phyloP scores from a whole-genome alignment of 1,139 yeast species.

The Kurtzmaniella quercitrusa region DNA sequence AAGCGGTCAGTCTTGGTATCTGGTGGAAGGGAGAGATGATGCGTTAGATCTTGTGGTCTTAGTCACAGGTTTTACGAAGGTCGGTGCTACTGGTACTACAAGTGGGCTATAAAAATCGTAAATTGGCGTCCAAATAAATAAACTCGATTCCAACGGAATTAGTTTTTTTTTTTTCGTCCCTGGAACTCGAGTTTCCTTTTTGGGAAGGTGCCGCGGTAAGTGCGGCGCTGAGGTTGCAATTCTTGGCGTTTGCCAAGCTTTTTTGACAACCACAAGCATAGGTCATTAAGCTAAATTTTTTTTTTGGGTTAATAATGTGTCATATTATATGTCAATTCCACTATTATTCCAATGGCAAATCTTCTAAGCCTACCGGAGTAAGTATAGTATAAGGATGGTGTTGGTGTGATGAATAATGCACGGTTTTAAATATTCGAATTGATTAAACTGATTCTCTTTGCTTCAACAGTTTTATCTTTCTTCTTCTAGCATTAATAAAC shows the following conservation, averaged over 20 bases:
- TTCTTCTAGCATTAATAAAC: conserved; percentile 93
- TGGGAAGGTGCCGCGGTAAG: background rate
- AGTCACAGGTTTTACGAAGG: background rate
- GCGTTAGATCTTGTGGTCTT: too few species aligned
- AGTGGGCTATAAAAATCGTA: background rate
- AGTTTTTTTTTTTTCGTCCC: background rate
- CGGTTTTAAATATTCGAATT: too few species aligned
- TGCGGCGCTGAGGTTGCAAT: conserved; percentile 1
- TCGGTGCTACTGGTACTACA: background rate
- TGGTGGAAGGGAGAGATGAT: too few species aligned
- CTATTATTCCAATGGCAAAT: background rate
- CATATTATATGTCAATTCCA: conserved; percentile 1
- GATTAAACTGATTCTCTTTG: conserved; percentile 16
- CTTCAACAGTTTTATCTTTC: conserved; percentile 59
- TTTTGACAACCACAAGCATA: conserved; percentile 1
- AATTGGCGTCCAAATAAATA: background rate
- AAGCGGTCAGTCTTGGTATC: too few species aligned
- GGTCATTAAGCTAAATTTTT: background rate
- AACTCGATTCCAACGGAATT: background rate
- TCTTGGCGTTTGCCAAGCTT: background rate
- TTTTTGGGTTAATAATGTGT: background rate
- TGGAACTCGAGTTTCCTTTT: background rate
- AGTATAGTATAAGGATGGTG: background rate
- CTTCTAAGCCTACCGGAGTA: too few species aligned
- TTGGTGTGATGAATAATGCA: too few species aligned